Evolutionary conservation across 2,329 filamentous ascomycete genomes (phyloP).

Genomic region (Escovopsis sp.): DNA sequence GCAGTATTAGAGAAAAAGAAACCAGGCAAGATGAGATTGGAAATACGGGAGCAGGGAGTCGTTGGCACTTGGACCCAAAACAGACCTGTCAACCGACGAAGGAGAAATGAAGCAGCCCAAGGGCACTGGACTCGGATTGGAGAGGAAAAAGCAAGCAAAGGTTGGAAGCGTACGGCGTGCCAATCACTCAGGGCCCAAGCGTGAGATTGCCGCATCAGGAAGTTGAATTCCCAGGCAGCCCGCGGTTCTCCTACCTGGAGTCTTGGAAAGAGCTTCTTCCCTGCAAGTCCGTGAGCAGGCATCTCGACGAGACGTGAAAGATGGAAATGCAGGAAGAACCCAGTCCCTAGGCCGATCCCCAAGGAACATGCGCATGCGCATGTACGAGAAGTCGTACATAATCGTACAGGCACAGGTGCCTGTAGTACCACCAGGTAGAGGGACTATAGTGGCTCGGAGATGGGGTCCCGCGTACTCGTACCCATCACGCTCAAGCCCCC

Average conservation of each 20-base stretch:
- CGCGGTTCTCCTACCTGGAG: background rate
- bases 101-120: background rate
- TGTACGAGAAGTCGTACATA: too few relatives aligned
- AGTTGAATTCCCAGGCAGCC: background rate
- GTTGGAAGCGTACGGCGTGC: background rate
- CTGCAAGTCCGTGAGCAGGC: background rate
- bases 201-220: background rate
- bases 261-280: background rate
- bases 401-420: too few relatives aligned
- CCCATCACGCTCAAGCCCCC: too few relatives aligned
- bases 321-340: background rate
- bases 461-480: too few relatives aligned
- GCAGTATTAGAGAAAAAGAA: background rate
- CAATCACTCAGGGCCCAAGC: background rate
- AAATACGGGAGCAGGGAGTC: background rate
- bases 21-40: background rate
- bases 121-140: background rate
- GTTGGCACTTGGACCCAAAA: background rate
- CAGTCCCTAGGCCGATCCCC: too few relatives aligned
- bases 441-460: too few relatives aligned
- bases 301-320: background rate
- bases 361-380: too few relatives aligned
- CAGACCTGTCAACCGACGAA: background rate
- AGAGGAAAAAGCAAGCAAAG: background rate
- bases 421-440: too few relatives aligned